Base-by-base conservation (phyloP, 352 stramenopile species). In the Phytophthora cryptogea region DNA sequence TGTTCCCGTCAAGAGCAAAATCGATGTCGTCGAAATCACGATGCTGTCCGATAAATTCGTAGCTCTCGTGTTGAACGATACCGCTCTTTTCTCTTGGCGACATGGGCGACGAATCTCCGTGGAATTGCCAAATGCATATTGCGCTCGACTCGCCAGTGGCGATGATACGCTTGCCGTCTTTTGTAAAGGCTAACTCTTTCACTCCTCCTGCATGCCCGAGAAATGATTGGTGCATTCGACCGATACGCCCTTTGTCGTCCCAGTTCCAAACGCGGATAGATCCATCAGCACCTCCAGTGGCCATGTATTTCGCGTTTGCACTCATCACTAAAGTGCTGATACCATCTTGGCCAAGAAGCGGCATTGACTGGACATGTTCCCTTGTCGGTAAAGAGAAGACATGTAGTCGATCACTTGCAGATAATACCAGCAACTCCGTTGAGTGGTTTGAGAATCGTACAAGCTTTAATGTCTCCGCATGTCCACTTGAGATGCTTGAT, bases 211-310 rank as follows among this genome's bases (percentile, higher is more conserved):
- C 44, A 6, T 84, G 70, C 0, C 78, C 76, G 4, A 83, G 14
- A 45, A 92, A 92, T 0, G 66, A 76, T 28, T 92, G 82, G 14
- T 85, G 68, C 68, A 85, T 83, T 8, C 78, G 74, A 14, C 60
- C 68, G n/a, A 78, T 72, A 26, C 70, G 72, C n/a, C 76, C 57
- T n/a, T 52, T 73, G 26, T 71, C 59, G 8, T 80, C 74, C 52
- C 79, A 88, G 35, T 85, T 68, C 82, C 82, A 89, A 3, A 92
- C 73, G 0, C 82, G 61, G 33, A 92, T 33, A 14, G 78, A 89
- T 8, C 82, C 75, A 43, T 92, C 74, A 3, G 54, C 50, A 1
- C 78, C 73, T 8, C 80, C 82, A 7, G 80, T 88, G 4, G 55
- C 80, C 70, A 90, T 74, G 45, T 90, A 90, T 53, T 89, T 89